These are phyloP conservation scores for Hippophae rhamnoides DNA, from an alignment of 306 rosid species.

Conservation along the genomic window DNA sequence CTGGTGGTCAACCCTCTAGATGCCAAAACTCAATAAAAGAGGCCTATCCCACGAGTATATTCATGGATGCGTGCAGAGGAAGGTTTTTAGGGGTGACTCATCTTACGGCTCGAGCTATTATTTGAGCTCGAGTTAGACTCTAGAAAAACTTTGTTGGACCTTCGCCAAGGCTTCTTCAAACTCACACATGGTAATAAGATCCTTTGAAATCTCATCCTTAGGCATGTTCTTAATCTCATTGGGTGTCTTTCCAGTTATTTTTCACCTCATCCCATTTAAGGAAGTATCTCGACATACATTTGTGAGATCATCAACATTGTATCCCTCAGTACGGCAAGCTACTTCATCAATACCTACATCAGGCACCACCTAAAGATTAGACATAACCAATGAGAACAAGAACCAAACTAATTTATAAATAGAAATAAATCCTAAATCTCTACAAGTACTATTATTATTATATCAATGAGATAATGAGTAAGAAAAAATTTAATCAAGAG, in stretches of 20 bases:
- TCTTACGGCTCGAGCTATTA: too few species aligned
- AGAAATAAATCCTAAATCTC: background rate
- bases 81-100: too few species aligned
- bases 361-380: background rate
- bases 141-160: conserved; percentile 90
- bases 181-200: conserved; percentile 96
- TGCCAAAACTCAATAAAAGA: too few species aligned
- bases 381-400: conserved; percentile 2
- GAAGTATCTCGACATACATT: too few species aligned
- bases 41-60: too few species aligned
- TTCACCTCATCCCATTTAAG: too few species aligned
- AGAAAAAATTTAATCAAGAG: too few species aligned
- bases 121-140: conserved; percentile 55
- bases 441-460: background rate
- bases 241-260: conserved; percentile 94
- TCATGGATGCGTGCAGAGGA: too few species aligned
- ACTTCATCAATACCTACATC: conserved; percentile 15
- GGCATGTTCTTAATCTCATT: conserved; percentile 91
- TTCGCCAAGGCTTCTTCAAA: conserved; percentile 87
- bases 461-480: background rate
- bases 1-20: too few species aligned
- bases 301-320: too few species aligned
- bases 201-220: conserved; percentile 87
- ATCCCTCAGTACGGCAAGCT: conserved; percentile 56
- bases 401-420: background rate